Conservation (phyloP, 352 stramenopile genomes). For the Pythium folliculosum region DNA sequence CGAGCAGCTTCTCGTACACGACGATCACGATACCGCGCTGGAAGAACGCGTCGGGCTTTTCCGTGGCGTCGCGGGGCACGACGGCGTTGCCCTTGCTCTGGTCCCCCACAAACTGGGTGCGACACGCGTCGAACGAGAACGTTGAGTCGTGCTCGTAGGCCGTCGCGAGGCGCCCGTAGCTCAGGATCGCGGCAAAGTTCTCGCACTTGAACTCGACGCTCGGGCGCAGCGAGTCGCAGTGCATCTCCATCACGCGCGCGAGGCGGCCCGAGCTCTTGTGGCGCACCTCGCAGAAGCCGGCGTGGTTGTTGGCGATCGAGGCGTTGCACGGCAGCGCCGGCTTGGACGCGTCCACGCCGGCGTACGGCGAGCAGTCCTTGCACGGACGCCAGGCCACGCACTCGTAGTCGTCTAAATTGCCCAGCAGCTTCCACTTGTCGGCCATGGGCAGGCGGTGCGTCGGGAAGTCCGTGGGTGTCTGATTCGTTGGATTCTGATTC, state of each 20-base stretch:
- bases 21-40: conserved; percentile 48
- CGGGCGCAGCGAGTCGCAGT: conserved; percentile 52
- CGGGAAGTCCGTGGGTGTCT: not conserved
- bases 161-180: conserved; percentile 38
- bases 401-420: conserved; percentile 38
- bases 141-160: conserved; percentile 46
- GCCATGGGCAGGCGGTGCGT: conserved; percentile 3
- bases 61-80: not conserved
- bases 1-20: conserved; percentile 38
- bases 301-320: conserved; percentile 22
- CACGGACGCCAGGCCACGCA: conserved; percentile 51
- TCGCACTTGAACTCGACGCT: conserved; percentile 27
- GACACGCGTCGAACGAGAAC: conserved; percentile 30
- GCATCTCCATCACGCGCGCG: conserved; percentile 54
- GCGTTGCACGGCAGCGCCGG: conserved; percentile 35
- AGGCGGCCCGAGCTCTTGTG: conserved; percentile 27
- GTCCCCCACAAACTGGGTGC: conserved; percentile 8
- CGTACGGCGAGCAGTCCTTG: conserved; percentile 43
- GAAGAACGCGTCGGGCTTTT: conserved; percentile 26
- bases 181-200: conserved; percentile 34
- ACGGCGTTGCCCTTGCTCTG: conserved; percentile 20
- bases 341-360: conserved; percentile 32
- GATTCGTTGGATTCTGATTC: conserved; percentile 12
- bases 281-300: conserved; percentile 29
- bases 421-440: conserved; percentile 25